A percentile compares a stretch with the other conserved stretches of the same genome.
phyloP scores from a whole-genome alignment of 768 basidiomycete species.

The Leucocoprinus birnbaumii region DNA sequence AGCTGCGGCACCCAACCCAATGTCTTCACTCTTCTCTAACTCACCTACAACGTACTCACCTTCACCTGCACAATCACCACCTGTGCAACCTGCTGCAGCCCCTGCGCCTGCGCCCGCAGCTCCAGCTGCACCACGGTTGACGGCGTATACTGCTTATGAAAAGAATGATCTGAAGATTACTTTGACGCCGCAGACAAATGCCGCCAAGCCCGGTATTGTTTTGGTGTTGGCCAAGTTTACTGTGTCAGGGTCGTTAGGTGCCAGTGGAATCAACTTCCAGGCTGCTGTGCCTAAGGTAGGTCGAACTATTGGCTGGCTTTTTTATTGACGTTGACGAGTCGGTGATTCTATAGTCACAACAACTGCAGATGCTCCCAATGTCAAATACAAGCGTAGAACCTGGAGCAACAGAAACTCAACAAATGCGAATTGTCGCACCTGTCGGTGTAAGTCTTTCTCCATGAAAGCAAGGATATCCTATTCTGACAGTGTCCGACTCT shows the following conservation, averaged over 20 bases:
- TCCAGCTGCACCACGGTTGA: constrained; percentile 49
- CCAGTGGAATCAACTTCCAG: constrained; percentile 82
- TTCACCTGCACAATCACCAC: constrained; percentile 1
- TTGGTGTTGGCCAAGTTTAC: constrained; percentile 91
- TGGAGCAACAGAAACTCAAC: constrained; percentile 87
- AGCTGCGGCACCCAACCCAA: constrained; percentile 6
- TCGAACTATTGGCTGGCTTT: neutral
- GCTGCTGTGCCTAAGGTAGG: constrained; percentile 93
- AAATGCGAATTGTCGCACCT: constrained; percentile 90
- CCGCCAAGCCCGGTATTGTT: constrained; percentile 81
- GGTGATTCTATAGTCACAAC: constrained; percentile 69
- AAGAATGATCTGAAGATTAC: constrained; percentile 89
- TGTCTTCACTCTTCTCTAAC: constrained; percentile 17
- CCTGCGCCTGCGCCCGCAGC: constrained; percentile 34
- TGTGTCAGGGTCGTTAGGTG: constrained; percentile 49
- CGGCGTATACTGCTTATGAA: constrained; percentile 86
- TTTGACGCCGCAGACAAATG: constrained; percentile 81
- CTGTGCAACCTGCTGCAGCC: constrained; percentile 11
- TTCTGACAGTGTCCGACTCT: constrained; percentile 8
- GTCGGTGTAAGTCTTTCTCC: constrained; percentile 61
- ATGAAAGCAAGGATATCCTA: neutral
- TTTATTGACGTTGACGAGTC: neutral
- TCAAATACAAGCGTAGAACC: constrained; percentile 78
- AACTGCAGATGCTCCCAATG: constrained; percentile 98
- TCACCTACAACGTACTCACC: constrained; percentile 19